A percentile compares a stretch with the other conserved stretches of the same genome.
Evolutionary conservation across 148 eudicot genomes (phyloP).

Genomic region (Persicaria tinctoria): DNA sequence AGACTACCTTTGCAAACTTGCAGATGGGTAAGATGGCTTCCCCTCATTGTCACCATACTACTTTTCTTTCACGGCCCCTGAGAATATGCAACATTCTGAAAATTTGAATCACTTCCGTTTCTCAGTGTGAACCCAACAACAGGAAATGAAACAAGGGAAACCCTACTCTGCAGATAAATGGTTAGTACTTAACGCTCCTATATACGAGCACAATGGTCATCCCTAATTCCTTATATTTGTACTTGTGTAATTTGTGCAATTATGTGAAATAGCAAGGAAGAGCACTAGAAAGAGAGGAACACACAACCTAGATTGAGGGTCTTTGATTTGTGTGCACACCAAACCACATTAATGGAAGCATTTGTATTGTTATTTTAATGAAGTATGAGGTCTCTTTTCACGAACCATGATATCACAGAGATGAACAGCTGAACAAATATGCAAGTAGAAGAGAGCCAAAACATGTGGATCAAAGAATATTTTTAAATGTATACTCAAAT

Average conservation of each 20-base stretch:
- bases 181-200: neutral
- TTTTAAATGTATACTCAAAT: neutral
- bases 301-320: neutral
- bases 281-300: neutral
- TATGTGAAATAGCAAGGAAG: neutral
- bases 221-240: neutral
- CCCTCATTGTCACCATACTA: neutral
- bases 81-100: neutral
- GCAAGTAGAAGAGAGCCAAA: neutral
- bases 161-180: conserved; percentile 67
- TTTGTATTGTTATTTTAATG: neutral
- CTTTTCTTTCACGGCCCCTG: neutral
- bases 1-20: conserved; percentile 78
- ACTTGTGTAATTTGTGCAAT: neutral
- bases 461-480: neutral
- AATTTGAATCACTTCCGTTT: neutral
- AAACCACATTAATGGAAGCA: neutral
- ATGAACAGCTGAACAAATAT: neutral
- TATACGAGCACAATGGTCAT: neutral
- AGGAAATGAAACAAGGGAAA: conserved; percentile 78
- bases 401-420: neutral
- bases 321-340: neutral
- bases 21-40: conserved; percentile 59
- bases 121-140: conserved; percentile 77
- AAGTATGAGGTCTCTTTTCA: neutral